phyloP scores from a whole-genome alignment of 352 stramenopile species.

The Globisporangium mamillatum region DNA sequence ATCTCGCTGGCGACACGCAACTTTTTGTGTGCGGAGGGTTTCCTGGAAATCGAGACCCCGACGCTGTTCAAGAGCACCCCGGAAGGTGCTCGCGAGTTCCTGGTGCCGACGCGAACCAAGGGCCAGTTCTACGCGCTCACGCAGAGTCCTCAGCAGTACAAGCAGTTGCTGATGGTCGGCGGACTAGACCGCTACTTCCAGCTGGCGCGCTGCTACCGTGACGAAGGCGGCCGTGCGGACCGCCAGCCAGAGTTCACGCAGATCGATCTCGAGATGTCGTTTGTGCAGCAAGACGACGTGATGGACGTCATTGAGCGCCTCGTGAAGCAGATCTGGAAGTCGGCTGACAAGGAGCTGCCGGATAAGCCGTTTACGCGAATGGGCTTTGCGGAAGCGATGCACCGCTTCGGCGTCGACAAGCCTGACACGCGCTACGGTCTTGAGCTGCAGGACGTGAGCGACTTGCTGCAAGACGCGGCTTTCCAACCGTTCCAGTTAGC shows the following conservation, averaged over 20 bases:
- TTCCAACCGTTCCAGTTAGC: constrained; percentile 49
- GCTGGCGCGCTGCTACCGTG: constrained; percentile 86
- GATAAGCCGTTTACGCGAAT: constrained; percentile 56
- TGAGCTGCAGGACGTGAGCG: constrained; percentile 57
- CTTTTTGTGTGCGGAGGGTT: constrained; percentile 65
- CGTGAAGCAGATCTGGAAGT: constrained; percentile 63
- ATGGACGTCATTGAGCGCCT: constrained; percentile 76
- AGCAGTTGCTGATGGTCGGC: constrained; percentile 90
- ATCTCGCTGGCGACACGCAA: constrained; percentile 70
- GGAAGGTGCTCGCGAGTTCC: constrained; percentile 83
- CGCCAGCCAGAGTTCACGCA: constrained; percentile 91
- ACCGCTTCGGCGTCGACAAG: constrained; percentile 83
- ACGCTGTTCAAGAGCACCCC: constrained; percentile 88
- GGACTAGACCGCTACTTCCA: constrained; percentile 89
- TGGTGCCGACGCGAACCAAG: constrained; percentile 70
- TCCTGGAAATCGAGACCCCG: constrained; percentile 88
- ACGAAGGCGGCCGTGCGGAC: constrained; percentile 85
- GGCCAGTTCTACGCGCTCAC: constrained; percentile 85
- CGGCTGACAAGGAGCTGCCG: constrained; percentile 41
- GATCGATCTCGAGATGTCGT: constrained; percentile 90
- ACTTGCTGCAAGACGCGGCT: constrained; percentile 33
- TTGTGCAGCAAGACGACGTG: constrained; percentile 69
- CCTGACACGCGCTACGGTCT: constrained; percentile 79
- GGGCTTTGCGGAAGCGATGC: constrained; percentile 73
- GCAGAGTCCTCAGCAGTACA: constrained; percentile 91